A percentile compares a stretch with the other conserved stretches of the same genome.
Evolutionary conservation across 2,329 filamentous ascomycete species (phyloP).

Genomic region (Curvularia sp.): DNA sequence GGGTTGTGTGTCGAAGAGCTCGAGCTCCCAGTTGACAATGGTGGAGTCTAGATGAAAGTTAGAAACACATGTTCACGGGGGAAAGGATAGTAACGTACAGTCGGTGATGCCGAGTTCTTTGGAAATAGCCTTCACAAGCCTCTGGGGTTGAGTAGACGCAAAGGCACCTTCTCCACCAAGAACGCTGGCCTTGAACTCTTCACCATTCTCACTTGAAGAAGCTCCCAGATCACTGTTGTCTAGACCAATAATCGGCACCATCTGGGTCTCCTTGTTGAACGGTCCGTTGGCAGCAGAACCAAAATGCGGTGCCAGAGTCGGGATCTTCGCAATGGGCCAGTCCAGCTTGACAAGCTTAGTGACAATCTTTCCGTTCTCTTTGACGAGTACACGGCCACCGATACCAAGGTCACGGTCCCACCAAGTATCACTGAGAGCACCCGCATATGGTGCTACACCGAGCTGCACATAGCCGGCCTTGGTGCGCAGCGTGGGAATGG

Average conservation of each 20-base stretch:
- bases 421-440: constrained; percentile 87
- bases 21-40: constrained; percentile 96
- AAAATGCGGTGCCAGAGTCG: constrained; percentile 93
- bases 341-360: constrained; percentile 86
- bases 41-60: constrained; percentile 57
- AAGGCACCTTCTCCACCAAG: constrained; percentile 75
- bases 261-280: constrained; percentile 88
- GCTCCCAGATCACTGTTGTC: constrained; percentile 69
- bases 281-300: constrained; percentile 71
- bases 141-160: constrained; percentile 80
- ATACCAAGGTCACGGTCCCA: constrained; percentile 95
- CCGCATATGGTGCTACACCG: constrained; percentile 91
- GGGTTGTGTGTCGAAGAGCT: constrained; percentile 90
- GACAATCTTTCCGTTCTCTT: constrained; percentile 77
- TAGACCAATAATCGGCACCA: constrained; percentile 90
- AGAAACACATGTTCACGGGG: constrained; percentile 5
- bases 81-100: constrained; percentile 44
- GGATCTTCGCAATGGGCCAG: constrained; percentile 90
- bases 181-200: constrained; percentile 50
- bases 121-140: constrained; percentile 82
- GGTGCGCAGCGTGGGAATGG: constrained; percentile 81
- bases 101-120: constrained; percentile 76
- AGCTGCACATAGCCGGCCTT: constrained; percentile 88
- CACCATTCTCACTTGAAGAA: constrained; percentile 40
- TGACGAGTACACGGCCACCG: constrained; percentile 86